Percentiles rank a stretch among this genome's conserved stretches.
phyloP scores from a whole-genome alignment of 2,329 filamentous ascomycete species.

The Fusarium aywerte region DNA sequence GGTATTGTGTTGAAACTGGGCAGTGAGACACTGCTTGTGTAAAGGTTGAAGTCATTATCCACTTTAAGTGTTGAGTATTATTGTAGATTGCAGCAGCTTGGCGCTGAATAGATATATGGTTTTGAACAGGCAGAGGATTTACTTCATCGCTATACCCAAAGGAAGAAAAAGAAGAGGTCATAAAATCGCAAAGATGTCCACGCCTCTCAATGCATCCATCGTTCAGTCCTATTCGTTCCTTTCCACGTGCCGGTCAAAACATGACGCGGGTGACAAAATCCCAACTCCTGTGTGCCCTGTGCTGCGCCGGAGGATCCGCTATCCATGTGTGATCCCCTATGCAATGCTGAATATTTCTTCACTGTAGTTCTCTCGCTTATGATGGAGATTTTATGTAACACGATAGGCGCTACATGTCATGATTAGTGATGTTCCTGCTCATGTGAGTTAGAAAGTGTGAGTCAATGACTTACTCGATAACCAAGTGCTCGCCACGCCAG shows the following conservation, averaged over 20 bases:
- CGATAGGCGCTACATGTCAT: slow-evolving; percentile 48
- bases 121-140: slow-evolving; percentile 32
- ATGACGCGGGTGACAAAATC: slow-evolving; percentile 20
- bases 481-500: slow-evolving; percentile 57
- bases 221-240: slow-evolving; percentile 22
- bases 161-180: slow-evolving; percentile 15
- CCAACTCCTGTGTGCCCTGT: slow-evolving; percentile 32
- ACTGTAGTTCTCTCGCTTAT: slow-evolving; percentile 9
- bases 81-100: slow-evolving; percentile 29
- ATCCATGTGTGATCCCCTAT: slow-evolving; percentile 37
- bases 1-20: background rate
- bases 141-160: slow-evolving; percentile 26
- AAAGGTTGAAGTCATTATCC: background rate
- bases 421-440: slow-evolving; percentile 11
- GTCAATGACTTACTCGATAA: slow-evolving; percentile 56
- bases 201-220: slow-evolving; percentile 41
- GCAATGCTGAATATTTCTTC: slow-evolving; percentile 35
- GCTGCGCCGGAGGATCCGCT: slow-evolving; percentile 40
- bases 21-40: background rate
- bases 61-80: background rate
- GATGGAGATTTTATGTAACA: slow-evolving; percentile 46
- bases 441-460: slow-evolving; percentile 5
- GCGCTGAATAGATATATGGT: slow-evolving; percentile 15
- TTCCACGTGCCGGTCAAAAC: slow-evolving; percentile 34
- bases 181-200: slow-evolving; percentile 16